Conservation (phyloP, 305 asterid species). For the Euphrasia arctica region DNA sequence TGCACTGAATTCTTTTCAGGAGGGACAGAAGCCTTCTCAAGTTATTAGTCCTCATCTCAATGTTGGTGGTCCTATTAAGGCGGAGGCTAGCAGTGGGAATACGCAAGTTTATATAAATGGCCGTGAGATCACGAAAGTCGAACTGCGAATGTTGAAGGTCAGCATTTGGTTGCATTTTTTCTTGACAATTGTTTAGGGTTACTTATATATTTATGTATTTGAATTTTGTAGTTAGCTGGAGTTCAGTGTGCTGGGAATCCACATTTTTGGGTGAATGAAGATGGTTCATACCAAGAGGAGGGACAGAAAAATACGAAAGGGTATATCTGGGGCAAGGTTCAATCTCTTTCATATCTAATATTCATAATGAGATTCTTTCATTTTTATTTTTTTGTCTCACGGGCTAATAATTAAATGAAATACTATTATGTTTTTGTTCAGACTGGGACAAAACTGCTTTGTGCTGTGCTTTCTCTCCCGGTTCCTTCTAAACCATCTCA, state of each 20-base stretch:
- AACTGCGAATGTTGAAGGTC: slow-evolving; percentile 94
- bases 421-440: slow-evolving; percentile 31
- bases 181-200: slow-evolving; percentile 20
- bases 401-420: neutral
- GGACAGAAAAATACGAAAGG: slow-evolving; percentile 95
- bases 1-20: slow-evolving; percentile 52
- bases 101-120: slow-evolving; percentile 89
- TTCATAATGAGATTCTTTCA: slow-evolving; percentile 19
- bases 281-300: slow-evolving; percentile 98
- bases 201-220: slow-evolving; percentile 20
- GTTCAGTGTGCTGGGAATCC: slow-evolving; percentile 98
- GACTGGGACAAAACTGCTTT: slow-evolving; percentile 74
- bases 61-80: slow-evolving; percentile 79
- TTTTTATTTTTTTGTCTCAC: neutral
- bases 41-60: slow-evolving; percentile 90
- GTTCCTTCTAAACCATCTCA: slow-evolving; percentile 53
- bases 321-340: slow-evolving; percentile 97
- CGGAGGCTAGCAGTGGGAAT: slow-evolving; percentile 92
- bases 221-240: slow-evolving; percentile 67
- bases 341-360: slow-evolving; percentile 32
- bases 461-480: slow-evolving; percentile 68
- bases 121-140: slow-evolving; percentile 93
- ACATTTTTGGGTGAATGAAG: slow-evolving; percentile 99
- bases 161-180: slow-evolving; percentile 25
- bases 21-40: slow-evolving; percentile 91